Evolutionary conservation across 805 yeast species (phyloP).

Genomic region (Ogataea pini): DNA sequence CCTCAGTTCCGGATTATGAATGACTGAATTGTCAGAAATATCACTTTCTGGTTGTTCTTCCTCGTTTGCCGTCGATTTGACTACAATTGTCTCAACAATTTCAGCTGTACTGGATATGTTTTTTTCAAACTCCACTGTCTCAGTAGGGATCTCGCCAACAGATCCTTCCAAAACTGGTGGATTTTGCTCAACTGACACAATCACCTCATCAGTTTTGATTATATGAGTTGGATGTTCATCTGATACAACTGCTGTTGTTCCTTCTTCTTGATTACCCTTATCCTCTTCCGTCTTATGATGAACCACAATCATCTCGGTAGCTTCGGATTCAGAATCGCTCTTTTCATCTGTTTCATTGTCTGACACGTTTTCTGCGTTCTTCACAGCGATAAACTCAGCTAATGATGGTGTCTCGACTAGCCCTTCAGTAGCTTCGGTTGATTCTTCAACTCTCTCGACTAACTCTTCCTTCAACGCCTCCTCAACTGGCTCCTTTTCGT

Average conservation of each 20-base stretch:
- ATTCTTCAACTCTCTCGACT: not conserved
- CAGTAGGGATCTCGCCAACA: no score
- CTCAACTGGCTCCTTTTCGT: not conserved
- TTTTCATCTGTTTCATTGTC: constrained; percentile 2
- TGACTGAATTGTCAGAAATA: not conserved
- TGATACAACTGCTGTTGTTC: no score
- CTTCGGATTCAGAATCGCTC: not conserved
- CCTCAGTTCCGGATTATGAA: not conserved
- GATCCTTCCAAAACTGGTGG: no score
- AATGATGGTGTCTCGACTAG: not conserved
- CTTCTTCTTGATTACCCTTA: not conserved
- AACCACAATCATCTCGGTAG: constrained; percentile 2
- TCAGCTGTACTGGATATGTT: not conserved
- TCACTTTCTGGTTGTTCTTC: not conserved
- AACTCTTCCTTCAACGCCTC: not conserved
- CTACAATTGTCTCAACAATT: not conserved
- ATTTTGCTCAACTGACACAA: no score
- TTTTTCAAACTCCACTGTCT: no score
- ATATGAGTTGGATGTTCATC: no score
- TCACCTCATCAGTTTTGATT: not conserved
- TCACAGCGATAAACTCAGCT: not conserved
- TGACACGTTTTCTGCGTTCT: not conserved
- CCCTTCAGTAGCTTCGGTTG: not conserved
- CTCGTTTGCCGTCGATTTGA: not conserved
- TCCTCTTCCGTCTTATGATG: not conserved